phyloP scores from a whole-genome alignment of 148 eudicot genomes.

The Selenicereus undatus region DNA sequence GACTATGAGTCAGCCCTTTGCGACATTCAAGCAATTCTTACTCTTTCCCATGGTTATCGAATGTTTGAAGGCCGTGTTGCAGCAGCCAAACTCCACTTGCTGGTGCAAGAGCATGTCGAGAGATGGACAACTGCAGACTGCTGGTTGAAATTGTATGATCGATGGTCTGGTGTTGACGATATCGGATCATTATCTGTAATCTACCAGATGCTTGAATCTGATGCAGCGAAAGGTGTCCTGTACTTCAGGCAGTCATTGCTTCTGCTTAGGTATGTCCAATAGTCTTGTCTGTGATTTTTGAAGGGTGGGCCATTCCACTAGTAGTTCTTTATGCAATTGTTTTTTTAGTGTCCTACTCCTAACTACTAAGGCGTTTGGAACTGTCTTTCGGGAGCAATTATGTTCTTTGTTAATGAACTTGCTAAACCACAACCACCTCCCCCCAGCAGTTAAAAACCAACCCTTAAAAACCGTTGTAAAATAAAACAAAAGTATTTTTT shows the following conservation, averaged over 20 bases:
- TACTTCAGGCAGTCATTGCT: constrained; percentile 91
- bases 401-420: too few relatives aligned
- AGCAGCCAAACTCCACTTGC: constrained; percentile 66
- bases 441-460: too few relatives aligned
- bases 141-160: constrained; percentile 87
- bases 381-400: too few relatives aligned
- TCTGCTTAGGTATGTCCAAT: constrained; percentile 58
- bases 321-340: too few relatives aligned
- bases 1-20: constrained; percentile 73
- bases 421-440: too few relatives aligned
- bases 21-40: constrained; percentile 85
- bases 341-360: too few relatives aligned
- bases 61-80: constrained; percentile 83
- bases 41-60: constrained; percentile 71
- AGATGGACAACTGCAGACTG: constrained; percentile 91
- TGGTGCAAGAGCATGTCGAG: constrained; percentile 67
- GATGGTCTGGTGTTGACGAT: constrained; percentile 98
- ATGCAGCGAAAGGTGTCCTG: constrained; percentile 82
- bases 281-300: background rate
- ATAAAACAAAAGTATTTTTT: too few relatives aligned
- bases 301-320: background rate
- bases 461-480: too few relatives aligned
- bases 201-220: constrained; percentile 92
- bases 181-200: constrained; percentile 92
- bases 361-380: too few relatives aligned